Percentiles rank a stretch among this genome's conserved stretches.
These are phyloP conservation scores for Hyphopichia wangnamkhiaoensis DNA, from an alignment of 1,139 yeast species.

Conservation along the genomic window DNA sequence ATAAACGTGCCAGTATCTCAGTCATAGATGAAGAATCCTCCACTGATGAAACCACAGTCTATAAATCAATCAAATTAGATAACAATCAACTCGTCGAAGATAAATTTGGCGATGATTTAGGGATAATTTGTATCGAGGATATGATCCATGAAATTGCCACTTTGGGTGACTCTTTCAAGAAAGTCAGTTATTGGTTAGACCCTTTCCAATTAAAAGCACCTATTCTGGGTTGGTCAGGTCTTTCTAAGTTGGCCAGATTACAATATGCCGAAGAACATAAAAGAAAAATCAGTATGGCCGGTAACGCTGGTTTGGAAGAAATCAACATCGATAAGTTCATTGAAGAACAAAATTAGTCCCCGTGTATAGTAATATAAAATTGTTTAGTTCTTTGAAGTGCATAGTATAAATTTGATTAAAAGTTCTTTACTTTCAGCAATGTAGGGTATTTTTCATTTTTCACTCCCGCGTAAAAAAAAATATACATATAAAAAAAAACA, in stretches of 20 bases:
- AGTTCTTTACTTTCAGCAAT: no score
- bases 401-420: no score
- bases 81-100: conserved; percentile 78
- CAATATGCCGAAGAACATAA: conserved; percentile 46
- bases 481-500: no score
- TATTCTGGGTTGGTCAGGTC: conserved; percentile 70
- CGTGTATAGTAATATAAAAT: no score
- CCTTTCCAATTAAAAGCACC: conserved; percentile 74
- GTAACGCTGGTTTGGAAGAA: conserved; percentile 64
- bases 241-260: conserved; percentile 53
- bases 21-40: conserved; percentile 35
- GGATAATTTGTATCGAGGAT: conserved; percentile 78
- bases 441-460: no score
- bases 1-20: conserved; percentile 68
- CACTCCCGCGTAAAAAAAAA: no score
- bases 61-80: conserved; percentile 50
- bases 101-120: conserved; percentile 61
- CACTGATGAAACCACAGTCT: conserved; percentile 21
- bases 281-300: conserved; percentile 56
- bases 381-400: no score
- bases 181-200: conserved; percentile 58
- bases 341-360: conserved; percentile 54
- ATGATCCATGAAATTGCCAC: conserved; percentile 67
- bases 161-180: conserved; percentile 63
- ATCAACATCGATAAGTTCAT: conserved; percentile 70